phyloP scores from a whole-genome alignment of 331 rosid species.

The Pyrus hybrid region DNA sequence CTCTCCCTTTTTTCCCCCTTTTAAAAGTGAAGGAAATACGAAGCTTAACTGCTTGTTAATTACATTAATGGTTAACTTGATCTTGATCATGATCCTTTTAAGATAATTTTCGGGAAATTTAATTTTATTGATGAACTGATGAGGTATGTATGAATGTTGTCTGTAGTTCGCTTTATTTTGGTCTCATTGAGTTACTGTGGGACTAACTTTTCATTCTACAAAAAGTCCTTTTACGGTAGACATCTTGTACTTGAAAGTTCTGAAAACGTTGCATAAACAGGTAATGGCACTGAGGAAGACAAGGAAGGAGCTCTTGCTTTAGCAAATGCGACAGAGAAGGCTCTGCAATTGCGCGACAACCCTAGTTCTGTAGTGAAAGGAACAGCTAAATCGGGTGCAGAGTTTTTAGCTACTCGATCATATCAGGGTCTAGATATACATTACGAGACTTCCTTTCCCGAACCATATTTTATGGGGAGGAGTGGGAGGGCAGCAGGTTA shows the following conservation, averaged over 20 bases:
- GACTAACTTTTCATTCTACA: neutral
- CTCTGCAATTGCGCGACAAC: conserved; percentile 27
- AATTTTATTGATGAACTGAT: neutral
- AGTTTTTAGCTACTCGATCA: conserved; percentile 62
- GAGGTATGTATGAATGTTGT: neutral
- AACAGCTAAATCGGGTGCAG: conserved; percentile 62
- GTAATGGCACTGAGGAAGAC: conserved; percentile 18
- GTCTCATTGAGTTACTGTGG: neutral
- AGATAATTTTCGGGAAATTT: neutral
- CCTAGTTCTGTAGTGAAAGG: conserved; percentile 19
- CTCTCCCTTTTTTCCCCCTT: neutral
- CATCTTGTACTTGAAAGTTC: neutral
- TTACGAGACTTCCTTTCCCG: conserved; percentile 32
- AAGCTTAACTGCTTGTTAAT: no score
- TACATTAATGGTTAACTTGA: no score
- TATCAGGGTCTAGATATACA: conserved; percentile 66
- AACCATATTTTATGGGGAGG: conserved; percentile 53
- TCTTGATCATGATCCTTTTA: no score
- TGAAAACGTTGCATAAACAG: conserved; percentile 16
- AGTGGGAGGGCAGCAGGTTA: conserved; percentile 70
- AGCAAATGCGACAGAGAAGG: conserved; percentile 26
- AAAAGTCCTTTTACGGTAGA: neutral
- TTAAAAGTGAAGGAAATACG: no score
- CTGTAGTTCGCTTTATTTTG: neutral
- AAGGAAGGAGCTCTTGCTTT: conserved; percentile 22